phyloP scores from a whole-genome alignment of 1,284 basidiomycete species.

The Blastosporella zonata region DNA sequence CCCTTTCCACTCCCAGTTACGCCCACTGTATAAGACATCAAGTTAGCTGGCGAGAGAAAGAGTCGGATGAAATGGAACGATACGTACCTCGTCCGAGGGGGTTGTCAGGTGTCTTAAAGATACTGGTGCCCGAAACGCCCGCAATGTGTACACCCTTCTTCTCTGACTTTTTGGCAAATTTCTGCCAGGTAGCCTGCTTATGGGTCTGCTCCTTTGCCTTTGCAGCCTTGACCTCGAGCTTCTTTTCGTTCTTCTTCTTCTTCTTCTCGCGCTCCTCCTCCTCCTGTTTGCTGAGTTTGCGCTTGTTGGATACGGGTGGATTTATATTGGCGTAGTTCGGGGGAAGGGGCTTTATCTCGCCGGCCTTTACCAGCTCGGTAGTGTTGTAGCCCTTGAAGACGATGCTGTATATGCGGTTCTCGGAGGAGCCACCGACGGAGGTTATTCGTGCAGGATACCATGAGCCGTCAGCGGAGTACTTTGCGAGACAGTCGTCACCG shows the following conservation, averaged over 20 bases:
- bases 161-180: constrained; percentile 95
- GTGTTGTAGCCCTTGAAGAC: constrained; percentile 95
- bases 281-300: constrained; percentile 77
- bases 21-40: constrained; percentile 61
- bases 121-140: constrained; percentile 85
- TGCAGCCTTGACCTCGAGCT: constrained; percentile 79
- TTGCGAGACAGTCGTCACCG: constrained; percentile 93
- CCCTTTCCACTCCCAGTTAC: constrained; percentile 93
- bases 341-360: constrained; percentile 72
- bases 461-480: constrained; percentile 85
- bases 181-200: constrained; percentile 95
- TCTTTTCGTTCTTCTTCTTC: constrained; percentile 97
- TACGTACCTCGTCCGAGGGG: constrained; percentile 78
- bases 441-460: constrained; percentile 94
- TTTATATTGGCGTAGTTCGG: constrained; percentile 43
- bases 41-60: constrained; percentile 23
- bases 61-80: constrained; percentile 22
- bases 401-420: constrained; percentile 88
- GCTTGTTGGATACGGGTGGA: constrained; percentile 54
- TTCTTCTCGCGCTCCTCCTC: constrained; percentile 89
- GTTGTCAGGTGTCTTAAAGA: constrained; percentile 96
- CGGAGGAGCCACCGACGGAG: constrained; percentile 81
- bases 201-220: constrained; percentile 88
- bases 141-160: constrained; percentile 93
- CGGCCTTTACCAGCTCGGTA: constrained; percentile 83